Evolutionary conservation across 495 filamentous ascomycete genomes (phyloP), one percentile per base, ranked within the genome.

Genomic region (Tuber indicum): DNA sequence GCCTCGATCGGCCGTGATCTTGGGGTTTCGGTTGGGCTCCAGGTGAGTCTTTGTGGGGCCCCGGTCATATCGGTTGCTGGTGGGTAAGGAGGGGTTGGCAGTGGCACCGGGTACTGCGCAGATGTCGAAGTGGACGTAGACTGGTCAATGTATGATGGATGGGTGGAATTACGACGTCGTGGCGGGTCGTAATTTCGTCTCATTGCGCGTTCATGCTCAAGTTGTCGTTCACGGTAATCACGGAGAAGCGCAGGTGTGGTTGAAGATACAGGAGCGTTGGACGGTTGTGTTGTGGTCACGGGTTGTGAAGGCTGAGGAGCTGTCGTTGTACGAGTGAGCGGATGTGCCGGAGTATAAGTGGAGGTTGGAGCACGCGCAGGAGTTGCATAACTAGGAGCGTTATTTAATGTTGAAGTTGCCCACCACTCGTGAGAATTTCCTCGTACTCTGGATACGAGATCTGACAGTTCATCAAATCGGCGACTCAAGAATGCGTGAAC

Each of bases 131-230:
- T 79, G 3, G 77, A 79, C 47, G 76, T 78, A 69, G 74, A 75
- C 62, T 82, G 81, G 49, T 82, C 81, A 39, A 72, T 74, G 45
- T 82, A 82, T 42, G 81, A 82, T n/a, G 81, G 81, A 41, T 82
- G 81, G 26, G 77, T 81, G n/a, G 81, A 82, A 41, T 83, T 83
- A 21, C 82, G 74, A 26, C 82, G 78, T 39, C 81, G 79, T 36
- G 82, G 82, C 10, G 76, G 78, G 36, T 83, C 82, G 70, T 81
- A 76, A 39, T 79, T 81, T 39, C 78, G 81, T 70, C 81, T 78
- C 69, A 76, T 76, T 39, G 76, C 79, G 72, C 81, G 80, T 39
- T 82, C 80, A 46, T 76, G 46, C 45, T 75, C 76, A 32, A 75
- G 46, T 52, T 77, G 75, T 19, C 75, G 21, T 71, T 83, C 82